Percentiles rank a stretch among this genome's conserved stretches.
phyloP scores from a whole-genome alignment of 768 basidiomycete species.

The Termitomyces sp. region DNA sequence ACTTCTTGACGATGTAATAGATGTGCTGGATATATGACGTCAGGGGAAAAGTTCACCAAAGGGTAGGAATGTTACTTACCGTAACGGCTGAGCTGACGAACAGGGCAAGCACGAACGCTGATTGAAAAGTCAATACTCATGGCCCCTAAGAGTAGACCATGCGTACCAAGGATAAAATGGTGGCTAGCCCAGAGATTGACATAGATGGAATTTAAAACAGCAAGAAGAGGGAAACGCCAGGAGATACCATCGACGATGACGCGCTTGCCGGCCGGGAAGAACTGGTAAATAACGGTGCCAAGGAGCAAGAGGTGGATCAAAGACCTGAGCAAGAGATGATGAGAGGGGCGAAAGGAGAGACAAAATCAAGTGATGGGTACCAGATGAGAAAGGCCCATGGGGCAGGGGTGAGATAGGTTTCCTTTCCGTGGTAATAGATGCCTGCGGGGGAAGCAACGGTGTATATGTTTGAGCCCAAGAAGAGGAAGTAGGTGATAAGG shows the following conservation, averaged over 20 bases:
- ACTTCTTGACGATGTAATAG: constrained; percentile 93
- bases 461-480: constrained; percentile 91
- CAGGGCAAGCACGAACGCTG: constrained; percentile 85
- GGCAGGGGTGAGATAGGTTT: constrained; percentile 94
- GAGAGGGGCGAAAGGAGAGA: constrained; percentile 14
- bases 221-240: constrained; percentile 91
- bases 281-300: constrained; percentile 89
- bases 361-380: constrained; percentile 32
- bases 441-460: constrained; percentile 73
- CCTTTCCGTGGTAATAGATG: constrained; percentile 70
- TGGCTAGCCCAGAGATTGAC: constrained; percentile 81
- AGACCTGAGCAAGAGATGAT: constrained; percentile 44
- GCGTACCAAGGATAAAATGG: constrained; percentile 62
- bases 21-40: constrained; percentile 62
- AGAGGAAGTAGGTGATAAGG: constrained; percentile 76
- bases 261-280: constrained; percentile 71
- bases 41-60: constrained; percentile 24
- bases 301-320: constrained; percentile 89
- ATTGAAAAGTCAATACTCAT: constrained; percentile 13
- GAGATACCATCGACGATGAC: constrained; percentile 83
- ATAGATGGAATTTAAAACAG: constrained; percentile 83
- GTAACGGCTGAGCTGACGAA: constrained; percentile 75
- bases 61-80: constrained; percentile 21
- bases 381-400: constrained; percentile 92
- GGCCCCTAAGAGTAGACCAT: neutral